Evolutionary conservation across 2,329 filamentous ascomycete species (phyloP).

Genomic region (Colletotrichum chlorophyti): DNA sequence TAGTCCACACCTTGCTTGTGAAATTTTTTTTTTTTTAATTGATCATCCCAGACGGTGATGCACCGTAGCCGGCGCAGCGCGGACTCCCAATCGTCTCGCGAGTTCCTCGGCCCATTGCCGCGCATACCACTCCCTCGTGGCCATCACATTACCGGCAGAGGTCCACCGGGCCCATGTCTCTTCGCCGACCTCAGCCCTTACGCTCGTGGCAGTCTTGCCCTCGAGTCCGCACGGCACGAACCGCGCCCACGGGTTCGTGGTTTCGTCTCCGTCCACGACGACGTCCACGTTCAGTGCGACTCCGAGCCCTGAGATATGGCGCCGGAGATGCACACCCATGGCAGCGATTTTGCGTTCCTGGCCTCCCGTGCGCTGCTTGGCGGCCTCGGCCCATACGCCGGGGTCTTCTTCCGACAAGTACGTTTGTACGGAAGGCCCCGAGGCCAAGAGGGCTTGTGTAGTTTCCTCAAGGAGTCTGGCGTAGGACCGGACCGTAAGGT

Average conservation of each 20-base stretch:
- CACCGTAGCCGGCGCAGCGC: constrained; percentile 1
- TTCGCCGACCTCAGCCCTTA: constrained; percentile 59
- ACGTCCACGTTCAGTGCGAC: constrained; percentile 80
- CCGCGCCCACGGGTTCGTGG: constrained; percentile 63
- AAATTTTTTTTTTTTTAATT: too few relatives aligned
- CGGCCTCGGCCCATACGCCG: constrained; percentile 75
- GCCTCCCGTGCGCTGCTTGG: constrained; percentile 34
- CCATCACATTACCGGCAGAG: not conserved
- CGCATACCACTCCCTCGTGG: constrained; percentile 13
- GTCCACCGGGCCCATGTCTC: constrained; percentile 6
- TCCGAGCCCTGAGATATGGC: constrained; percentile 85
- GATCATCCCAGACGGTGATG: not conserved
- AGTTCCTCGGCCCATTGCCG: constrained; percentile 24
- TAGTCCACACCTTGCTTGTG: too few relatives aligned
- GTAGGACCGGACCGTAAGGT: constrained; percentile 76
- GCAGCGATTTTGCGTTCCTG: constrained; percentile 81
- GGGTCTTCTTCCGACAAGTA: constrained; percentile 74
- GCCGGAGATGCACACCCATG: constrained; percentile 86
- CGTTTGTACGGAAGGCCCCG: constrained; percentile 64
- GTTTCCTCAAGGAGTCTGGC: constrained; percentile 79
- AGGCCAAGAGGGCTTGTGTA: constrained; percentile 69
- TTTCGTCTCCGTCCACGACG: constrained; percentile 50
- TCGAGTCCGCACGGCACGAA: constrained; percentile 92
- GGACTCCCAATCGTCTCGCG: constrained; percentile 12
- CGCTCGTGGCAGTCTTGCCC: constrained; percentile 79